A percentile compares a stretch with the other conserved stretches of the same genome.
Conservation (phyloP, 2,329 filamentous ascomycete species). For the Pseudogymnoascus sp. region DNA sequence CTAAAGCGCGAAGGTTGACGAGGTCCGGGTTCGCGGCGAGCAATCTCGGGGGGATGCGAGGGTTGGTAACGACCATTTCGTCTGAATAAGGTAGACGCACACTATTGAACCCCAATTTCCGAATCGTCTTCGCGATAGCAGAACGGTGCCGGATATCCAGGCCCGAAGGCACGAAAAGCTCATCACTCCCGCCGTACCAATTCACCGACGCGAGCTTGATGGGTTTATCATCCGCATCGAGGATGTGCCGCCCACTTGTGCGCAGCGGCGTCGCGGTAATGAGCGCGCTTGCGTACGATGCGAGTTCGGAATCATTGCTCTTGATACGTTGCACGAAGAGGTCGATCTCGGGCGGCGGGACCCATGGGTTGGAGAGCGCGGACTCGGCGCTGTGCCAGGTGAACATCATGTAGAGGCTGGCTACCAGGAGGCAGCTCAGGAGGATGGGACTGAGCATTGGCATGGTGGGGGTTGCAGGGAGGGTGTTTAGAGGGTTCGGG, state of each 20-base stretch:
- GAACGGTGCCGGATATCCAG: constrained; percentile 55
- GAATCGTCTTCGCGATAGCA: constrained; percentile 52
- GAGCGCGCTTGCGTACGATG: background rate
- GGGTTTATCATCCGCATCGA: constrained; percentile 48
- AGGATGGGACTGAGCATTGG: background rate
- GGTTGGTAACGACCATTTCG: constrained; percentile 56
- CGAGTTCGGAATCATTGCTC: background rate
- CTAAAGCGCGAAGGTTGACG: constrained; percentile 47
- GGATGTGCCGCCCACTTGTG: constrained; percentile 51
- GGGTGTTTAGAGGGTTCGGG: background rate
- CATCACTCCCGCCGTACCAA: constrained; percentile 64
- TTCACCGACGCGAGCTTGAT: constrained; percentile 59
- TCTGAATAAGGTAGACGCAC: constrained; percentile 62
- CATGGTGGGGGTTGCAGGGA: background rate
- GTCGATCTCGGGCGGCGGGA: background rate
- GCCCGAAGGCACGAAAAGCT: constrained; percentile 56
- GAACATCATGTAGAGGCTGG: background rate
- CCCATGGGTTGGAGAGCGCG: background rate
- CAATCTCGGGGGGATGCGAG: constrained; percentile 41
- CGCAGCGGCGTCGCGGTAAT: constrained; percentile 41
- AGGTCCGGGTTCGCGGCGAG: constrained; percentile 55
- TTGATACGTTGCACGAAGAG: constrained; percentile 2
- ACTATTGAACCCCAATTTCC: constrained; percentile 59
- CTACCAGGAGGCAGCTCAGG: background rate
- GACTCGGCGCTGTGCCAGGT: background rate